Conservation (phyloP, 768 basidiomycete species). For the Hydnum rufescens region DNA sequence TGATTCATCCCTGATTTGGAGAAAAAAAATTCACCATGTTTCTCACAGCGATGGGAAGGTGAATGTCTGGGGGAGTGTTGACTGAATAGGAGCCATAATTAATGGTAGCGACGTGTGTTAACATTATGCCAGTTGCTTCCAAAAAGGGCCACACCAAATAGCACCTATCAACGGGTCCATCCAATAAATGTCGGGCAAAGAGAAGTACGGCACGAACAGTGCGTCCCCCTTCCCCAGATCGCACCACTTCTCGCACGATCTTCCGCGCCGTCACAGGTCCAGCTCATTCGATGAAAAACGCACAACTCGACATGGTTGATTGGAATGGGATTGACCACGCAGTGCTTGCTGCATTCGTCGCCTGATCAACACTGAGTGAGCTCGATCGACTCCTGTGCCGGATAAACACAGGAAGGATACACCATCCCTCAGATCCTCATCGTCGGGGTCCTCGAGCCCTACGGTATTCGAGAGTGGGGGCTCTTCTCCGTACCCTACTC, state of each 20-base stretch:
- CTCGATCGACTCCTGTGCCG: not conserved
- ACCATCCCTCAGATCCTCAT: constrained; percentile 71
- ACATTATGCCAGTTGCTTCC: too few species aligned
- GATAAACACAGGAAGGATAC: constrained; percentile 13
- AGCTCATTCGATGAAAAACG: constrained; percentile 78
- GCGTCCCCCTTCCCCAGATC: constrained; percentile 77
- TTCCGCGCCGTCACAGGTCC: constrained; percentile 93
- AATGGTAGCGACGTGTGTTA: too few species aligned
- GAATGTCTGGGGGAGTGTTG: too few species aligned
- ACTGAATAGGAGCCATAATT: too few species aligned
- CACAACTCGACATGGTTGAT: constrained; percentile 54
- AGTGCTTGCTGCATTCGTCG: constrained; percentile 81
- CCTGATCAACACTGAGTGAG: constrained; percentile 25
- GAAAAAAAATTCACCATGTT: too few species aligned
- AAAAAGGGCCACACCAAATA: too few species aligned
- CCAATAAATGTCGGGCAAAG: constrained; percentile 15
- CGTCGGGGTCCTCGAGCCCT: constrained; percentile 58
- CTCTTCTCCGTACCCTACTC: constrained; percentile 67
- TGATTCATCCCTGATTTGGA: too few species aligned
- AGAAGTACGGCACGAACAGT: constrained; percentile 65
- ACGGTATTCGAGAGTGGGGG: constrained; percentile 85
- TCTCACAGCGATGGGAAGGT: too few species aligned
- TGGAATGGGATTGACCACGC: constrained; percentile 61
- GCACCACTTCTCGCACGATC: constrained; percentile 82
- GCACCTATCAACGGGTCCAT: not conserved